phyloP scores from a whole-genome alignment of 441 rosid genomes.

The Erysimum pusillum region DNA sequence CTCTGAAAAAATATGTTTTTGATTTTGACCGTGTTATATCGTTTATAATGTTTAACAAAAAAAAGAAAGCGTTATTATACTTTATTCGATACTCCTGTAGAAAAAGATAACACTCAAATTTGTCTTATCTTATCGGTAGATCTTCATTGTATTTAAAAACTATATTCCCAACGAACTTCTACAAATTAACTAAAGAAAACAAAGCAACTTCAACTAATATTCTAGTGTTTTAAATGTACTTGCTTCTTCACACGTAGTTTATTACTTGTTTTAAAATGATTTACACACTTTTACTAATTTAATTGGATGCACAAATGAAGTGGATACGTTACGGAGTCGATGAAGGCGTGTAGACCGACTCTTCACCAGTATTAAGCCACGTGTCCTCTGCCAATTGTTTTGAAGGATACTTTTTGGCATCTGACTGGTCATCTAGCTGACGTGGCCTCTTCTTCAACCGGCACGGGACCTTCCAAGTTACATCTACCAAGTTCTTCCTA shows the following conservation, averaged over 20 bases:
- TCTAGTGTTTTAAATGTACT: constrained; percentile 29
- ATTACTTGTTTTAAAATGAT: constrained; percentile 12
- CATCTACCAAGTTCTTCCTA: not conserved
- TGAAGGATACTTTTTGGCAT: constrained; percentile 25
- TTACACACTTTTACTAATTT: constrained; percentile 35
- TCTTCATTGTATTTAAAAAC: constrained; percentile 7
- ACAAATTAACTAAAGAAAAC: constrained; percentile 30
- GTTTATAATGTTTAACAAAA: too few relatives aligned
- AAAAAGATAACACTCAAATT: not conserved
- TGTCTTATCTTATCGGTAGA: constrained; percentile 27
- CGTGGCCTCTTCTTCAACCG: not conserved
- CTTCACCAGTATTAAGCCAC: constrained; percentile 22
- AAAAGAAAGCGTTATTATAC: not conserved
- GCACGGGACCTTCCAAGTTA: constrained; percentile 31
- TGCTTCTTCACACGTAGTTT: constrained; percentile 12
- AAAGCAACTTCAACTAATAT: constrained; percentile 31
- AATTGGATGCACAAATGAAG: constrained; percentile 33
- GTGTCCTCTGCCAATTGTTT: constrained; percentile 45
- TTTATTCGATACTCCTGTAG: not conserved
- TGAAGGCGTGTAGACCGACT: constrained; percentile 39
- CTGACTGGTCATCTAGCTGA: constrained; percentile 16
- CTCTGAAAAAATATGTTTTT: not conserved
- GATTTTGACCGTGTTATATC: not conserved
- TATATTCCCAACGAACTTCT: constrained; percentile 32
- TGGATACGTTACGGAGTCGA: constrained; percentile 38